Evolutionary conservation across 2,329 filamentous ascomycete species (phyloP).

Genomic region (Diaporthe caulivora): DNA sequence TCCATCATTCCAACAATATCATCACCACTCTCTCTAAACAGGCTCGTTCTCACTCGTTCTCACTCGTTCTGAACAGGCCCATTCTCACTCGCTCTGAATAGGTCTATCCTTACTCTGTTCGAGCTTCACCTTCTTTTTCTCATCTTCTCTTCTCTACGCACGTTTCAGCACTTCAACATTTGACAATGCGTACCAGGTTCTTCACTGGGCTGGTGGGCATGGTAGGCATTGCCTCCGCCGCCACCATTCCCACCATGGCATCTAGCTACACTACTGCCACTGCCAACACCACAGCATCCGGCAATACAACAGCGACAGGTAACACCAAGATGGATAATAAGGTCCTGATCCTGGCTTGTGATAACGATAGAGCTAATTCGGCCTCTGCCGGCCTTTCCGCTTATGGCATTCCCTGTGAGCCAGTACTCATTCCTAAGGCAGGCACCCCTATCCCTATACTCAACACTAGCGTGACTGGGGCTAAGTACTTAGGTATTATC

Average conservation of each 20-base stretch:
- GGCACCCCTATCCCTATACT: background rate
- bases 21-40: too few species aligned
- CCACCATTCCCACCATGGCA: background rate
- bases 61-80: too few species aligned
- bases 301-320: background rate
- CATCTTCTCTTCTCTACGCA: too few species aligned
- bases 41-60: too few species aligned
- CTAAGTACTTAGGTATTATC: conserved; percentile 20
- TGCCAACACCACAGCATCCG: background rate
- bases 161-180: background rate
- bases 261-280: background rate
- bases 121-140: too few species aligned
- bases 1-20: too few species aligned
- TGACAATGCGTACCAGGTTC: background rate
- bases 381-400: background rate
- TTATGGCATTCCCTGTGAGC: conserved; percentile 6
- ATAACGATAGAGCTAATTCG: background rate
- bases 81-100: too few species aligned
- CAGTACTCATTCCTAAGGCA: background rate
- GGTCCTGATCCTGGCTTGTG: conserved; percentile 14
- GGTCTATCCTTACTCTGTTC: too few species aligned
- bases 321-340: conserved; percentile 17
- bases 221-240: conserved; percentile 7
- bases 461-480: background rate
- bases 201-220: background rate